phyloP scores from a whole-genome alignment of 129 eudicot genomes.

The Kitagawia praeruptora region DNA sequence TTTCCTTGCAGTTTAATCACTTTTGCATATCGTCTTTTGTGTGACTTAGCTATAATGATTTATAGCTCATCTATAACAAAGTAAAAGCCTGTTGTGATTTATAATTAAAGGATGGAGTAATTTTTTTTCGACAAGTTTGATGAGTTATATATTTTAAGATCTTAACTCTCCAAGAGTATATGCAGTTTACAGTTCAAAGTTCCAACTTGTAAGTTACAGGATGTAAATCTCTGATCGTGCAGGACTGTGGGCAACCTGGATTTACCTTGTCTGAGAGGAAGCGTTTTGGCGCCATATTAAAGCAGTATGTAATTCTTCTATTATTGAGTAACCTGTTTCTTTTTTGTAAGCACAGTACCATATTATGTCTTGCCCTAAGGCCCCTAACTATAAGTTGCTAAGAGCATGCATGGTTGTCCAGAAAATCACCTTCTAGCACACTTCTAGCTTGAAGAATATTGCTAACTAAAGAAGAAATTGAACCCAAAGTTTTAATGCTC shows the following conservation, averaged over 20 bases:
- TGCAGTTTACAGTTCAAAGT: not conserved
- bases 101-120: not conserved
- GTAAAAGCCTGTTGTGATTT: not conserved
- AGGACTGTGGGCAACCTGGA: constrained; percentile 98
- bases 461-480: not conserved
- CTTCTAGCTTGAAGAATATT: not conserved
- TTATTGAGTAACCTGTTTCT: not conserved
- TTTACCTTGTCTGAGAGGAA: constrained; percentile 85
- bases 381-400: not conserved
- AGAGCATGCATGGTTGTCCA: not conserved
- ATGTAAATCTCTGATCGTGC: constrained; percentile 18
- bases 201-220: constrained; percentile 1
- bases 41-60: not conserved
- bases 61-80: not conserved
- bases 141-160: not conserved
- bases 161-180: not conserved
- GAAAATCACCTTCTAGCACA: not conserved
- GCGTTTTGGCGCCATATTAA: constrained; percentile 70
- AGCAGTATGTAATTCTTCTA: constrained; percentile 45
- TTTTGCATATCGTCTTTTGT: not conserved
- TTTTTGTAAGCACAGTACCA: not conserved
- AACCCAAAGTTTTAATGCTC: not conserved
- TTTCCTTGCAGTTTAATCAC: not conserved
- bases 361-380: not conserved
- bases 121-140: not conserved